Evolutionary conservation across 345 rosid species (phyloP), one percentile per base, ranked within the genome.

Genomic region (Gossypium herbaceum): DNA sequence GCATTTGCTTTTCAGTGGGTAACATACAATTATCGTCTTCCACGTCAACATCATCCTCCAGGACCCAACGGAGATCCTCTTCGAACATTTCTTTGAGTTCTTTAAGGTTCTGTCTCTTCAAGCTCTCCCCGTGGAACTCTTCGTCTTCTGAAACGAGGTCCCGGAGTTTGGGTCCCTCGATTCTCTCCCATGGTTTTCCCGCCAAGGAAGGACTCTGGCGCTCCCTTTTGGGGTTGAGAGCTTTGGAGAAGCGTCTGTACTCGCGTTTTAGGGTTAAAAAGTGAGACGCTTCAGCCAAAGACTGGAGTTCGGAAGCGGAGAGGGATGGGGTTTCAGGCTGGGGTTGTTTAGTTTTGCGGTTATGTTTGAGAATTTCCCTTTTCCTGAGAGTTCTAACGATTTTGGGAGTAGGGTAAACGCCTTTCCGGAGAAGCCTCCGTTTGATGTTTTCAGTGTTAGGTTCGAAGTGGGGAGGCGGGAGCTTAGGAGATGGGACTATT

Each of bases 121-220:
- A 45, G 68, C 77, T 74, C 61, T 80, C 83, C 13, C 86, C 90
- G 73, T 65, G 64, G 12, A 79, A 82, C 72, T 86, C 95, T 59
- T 80, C 80, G 64, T 82, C 78, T 17, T 79, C 84, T 25, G 83
- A 62, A 0, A 89, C 91, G 22, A 88, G 82, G 83, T 91, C 95
- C 71, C 79, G 82, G 77, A 92, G 51, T 67, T 78, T 81, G 74
- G 84, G 84, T 71, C 68, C 87, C 84, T 90, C 95, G 20, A 91
- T 82, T 74, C 91, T 85, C 81, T 94, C 97, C 98, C 98, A 94
- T 7, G 97, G 98, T 82, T 82, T 87, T 66, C 97, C 97, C 47
- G 86, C 86, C 76, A 79, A 76, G 48, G 69, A 76, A 17, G 69
- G 63, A 22, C 24, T 56, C 62, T 2, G 19, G 47, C 55, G 72